Evolutionary conservation across 2,329 filamentous ascomycete species (phyloP), one percentile per base, ranked within the genome.

Genomic region (Teratosphaeria zuluensis): DNA sequence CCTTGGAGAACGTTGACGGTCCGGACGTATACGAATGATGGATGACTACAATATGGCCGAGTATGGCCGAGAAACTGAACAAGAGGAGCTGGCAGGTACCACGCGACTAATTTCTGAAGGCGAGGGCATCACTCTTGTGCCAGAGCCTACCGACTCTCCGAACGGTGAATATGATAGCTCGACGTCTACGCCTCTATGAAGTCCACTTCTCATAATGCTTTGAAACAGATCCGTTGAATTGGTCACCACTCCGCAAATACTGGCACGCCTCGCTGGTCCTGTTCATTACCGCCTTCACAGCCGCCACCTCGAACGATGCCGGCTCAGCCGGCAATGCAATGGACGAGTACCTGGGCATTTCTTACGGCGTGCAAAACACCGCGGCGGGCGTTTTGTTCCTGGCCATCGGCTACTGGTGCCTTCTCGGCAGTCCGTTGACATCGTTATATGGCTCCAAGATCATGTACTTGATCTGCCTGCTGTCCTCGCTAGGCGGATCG

Each of bases 311-410:
- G 11, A 84, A 83, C 58, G 77, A 81, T 64, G 80, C 80, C 2
- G 80, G 81, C 6, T 77, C 78, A 0, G 80, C 80, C 11, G 73
- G 77, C 19, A 75, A 78, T 59, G 78, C 78, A 19, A 77, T 81
- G 66, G 76, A 79, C 28, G 73, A 73, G 0, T 72, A 83, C 53
- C 73, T 81, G 19, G 78, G 76, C 9, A 81, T 84, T 58, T 73
- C 73, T 30, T 83, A 81, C 63, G 72, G 72, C 35, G 74, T 77
- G 5, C 80, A 81, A 69, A 83, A 84, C 56, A 81, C 78, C 4
- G 80, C 79, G n/a, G 81, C 80, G 0, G 81, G 80, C 28, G 78
- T 84, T 1, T 67, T 83, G 54, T 83, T 83, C 64, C 65, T 81
- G 35, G 79, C 76, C 2, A 83, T 84, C 56, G 81, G 81, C 4